Base-by-base conservation (phyloP, 2,329 filamentous ascomycete species). In the Botrytis paeoniae region DNA sequence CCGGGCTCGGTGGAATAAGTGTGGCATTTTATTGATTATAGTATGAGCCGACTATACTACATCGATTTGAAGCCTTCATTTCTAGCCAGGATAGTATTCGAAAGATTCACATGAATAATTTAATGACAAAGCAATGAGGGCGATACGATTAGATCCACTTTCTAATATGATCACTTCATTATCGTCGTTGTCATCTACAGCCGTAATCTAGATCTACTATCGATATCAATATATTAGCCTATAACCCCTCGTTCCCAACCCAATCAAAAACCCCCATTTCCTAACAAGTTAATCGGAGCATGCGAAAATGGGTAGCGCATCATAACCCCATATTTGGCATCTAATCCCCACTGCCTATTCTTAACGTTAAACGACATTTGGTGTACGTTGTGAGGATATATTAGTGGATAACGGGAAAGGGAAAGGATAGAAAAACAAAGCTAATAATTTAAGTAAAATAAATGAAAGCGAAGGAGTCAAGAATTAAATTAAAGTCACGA, bases 221-320 rank as follows among this genome's bases (percentile, higher is more conserved):
- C 16, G 9, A 41, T 57, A 22, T 41, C 32, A 25, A 66, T 39
- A 39, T 45, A n/a, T 54, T 16, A 45, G 39, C n/a, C 45, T 37
- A 54, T 39, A 51, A 32, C 35, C 35, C n/a, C 65, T 69, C 65
- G 65, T 69, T 69, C 65, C 48, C 65, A 69, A 32, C n/a, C 65
- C 65, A 69, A 69, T 69, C 48, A 57, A 41, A 68, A 41, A 0
- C 7, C 37, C 25, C 35, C 65, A 57, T 32, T 51, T 32, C 12
- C 10, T 37, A 7, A n/a, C 10, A 25, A 32, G 16, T 29, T 18
- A 4, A 43, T 69, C 65, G 65, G 65, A 32, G 65, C 48, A 6
- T 32, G 54, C 48, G 65, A 69, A 69, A 69, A 43, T 41, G 10
- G 18, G n/a, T 57, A 22, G 37, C 51, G 65, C 65, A 16, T 37